Evolutionary conservation across 305 asterid genomes (phyloP).

Genomic region (Solanum hybrid): DNA sequence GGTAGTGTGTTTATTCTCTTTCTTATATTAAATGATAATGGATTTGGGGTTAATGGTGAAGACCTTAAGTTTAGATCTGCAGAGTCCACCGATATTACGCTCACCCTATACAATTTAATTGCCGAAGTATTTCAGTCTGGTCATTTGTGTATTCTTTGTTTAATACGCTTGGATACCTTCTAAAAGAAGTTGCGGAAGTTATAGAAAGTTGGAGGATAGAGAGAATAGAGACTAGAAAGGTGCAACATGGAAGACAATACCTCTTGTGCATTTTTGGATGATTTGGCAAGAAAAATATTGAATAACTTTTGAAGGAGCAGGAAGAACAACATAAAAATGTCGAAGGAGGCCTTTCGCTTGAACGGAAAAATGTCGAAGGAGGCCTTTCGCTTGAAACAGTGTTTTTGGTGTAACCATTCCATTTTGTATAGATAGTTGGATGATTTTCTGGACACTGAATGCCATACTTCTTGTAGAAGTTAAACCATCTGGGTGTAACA

Average conservation of each 20-base stretch:
- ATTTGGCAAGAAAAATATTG: neutral
- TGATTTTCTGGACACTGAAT: neutral
- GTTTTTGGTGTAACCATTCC: neutral
- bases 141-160: neutral
- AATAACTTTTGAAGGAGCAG: neutral
- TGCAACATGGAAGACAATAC: neutral
- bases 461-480: neutral
- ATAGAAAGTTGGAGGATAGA: neutral
- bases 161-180: neutral
- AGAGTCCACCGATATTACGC: neutral
- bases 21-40: neutral
- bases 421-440: neutral
- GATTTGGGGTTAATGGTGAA: neutral
- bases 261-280: neutral
- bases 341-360: neutral
- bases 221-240: neutral
- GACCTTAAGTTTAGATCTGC: neutral
- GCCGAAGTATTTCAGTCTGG: neutral
- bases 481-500: neutral
- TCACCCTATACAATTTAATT: neutral
- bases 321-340: neutral
- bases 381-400: neutral
- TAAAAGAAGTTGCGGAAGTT: neutral
- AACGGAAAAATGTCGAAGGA: neutral
- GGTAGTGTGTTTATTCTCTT: neutral